phyloP scores from a whole-genome alignment of 163 green algal genomes.

The Chloromonas sp. region DNA sequence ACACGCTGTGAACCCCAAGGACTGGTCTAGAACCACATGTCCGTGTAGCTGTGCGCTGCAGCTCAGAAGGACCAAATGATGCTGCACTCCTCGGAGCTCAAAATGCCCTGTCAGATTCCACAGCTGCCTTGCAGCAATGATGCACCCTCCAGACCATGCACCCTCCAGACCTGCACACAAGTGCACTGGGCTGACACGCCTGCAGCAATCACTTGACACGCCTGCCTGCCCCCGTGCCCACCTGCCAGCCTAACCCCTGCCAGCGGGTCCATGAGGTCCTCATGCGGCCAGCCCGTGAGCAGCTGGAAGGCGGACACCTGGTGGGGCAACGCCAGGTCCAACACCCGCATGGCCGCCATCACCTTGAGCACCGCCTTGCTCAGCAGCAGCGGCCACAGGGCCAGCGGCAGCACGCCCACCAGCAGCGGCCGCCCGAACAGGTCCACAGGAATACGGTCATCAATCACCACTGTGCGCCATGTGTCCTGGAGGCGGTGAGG shows the following conservation, averaged over 20 bases:
- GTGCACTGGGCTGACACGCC: too few relatives aligned
- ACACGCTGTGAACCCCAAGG: too few relatives aligned
- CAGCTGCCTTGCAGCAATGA: too few relatives aligned
- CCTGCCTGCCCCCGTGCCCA: not conserved
- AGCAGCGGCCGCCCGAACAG: slow-evolving; percentile 65
- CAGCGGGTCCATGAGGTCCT: slow-evolving; percentile 57
- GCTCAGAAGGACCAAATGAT: too few relatives aligned
- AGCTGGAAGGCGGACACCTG: slow-evolving; percentile 36
- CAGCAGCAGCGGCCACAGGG: slow-evolving; percentile 75
- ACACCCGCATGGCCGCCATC: slow-evolving; percentile 50
- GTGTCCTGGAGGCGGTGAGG: slow-evolving; percentile 34
- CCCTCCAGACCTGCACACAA: too few relatives aligned
- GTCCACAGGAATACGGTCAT: slow-evolving; percentile 75
- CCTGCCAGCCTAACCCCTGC: slow-evolving; percentile 13
- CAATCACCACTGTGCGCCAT: slow-evolving; percentile 64
- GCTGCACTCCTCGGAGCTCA: too few relatives aligned
- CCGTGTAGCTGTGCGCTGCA: too few relatives aligned
- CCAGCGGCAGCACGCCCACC: slow-evolving; percentile 52
- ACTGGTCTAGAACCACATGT: too few relatives aligned
- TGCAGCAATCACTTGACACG: too few relatives aligned
- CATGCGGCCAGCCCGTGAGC: slow-evolving; percentile 66
- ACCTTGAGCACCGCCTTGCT: slow-evolving; percentile 76
- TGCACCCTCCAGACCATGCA: too few relatives aligned
- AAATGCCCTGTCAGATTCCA: too few relatives aligned
- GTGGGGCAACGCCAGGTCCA: slow-evolving; percentile 37